Base-by-base conservation (phyloP, 805 yeast genomes). In the Myxozyma nipponensis region DNA sequence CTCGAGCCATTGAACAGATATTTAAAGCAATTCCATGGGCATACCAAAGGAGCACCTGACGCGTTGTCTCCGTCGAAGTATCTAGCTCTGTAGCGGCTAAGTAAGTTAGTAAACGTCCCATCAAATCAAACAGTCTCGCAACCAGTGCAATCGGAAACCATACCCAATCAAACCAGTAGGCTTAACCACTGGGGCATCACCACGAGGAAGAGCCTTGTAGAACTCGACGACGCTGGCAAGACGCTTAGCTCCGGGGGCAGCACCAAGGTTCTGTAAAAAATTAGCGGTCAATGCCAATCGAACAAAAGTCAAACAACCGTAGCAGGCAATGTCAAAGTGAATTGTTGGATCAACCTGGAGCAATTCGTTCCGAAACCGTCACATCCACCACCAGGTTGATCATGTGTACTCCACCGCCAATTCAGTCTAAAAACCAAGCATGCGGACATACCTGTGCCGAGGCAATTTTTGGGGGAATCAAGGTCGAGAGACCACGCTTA, bases 381-480 rank as follows among this genome's bases (percentile, higher is more conserved):
- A 19, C 42, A 28, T 7, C 34, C 7, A 28, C 15, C 15, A 15
- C 34, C 34, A 15, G n/a, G n/a, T n/a, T n/a, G n/a, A n/a, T n/a
- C n/a, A n/a, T n/a, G n/a, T n/a, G n/a, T n/a, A n/a, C n/a, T n/a
- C n/a, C n/a, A n/a, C n/a, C n/a, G n/a, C n/a, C n/a, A n/a, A n/a
- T n/a, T n/a, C n/a, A n/a, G n/a, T n/a, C n/a, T n/a, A n/a, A n/a
- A n/a, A n/a, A n/a, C n/a, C n/a, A n/a, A n/a, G n/a, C n/a, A n/a
- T n/a, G 13, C n/a, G n/a, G 21, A 77, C 90, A 65, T 79, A 84
- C 91, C 73, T 83, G 79, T 42, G 96, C 93, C 57, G 97, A 89
- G 50, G 96, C 97, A 68, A 91, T 83, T 91, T 91, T 91, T 71
- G 98, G 98, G 64, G 98, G 98, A 69, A 91, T 90, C 76, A 91